phyloP scores from a whole-genome alignment of 345 rosid species.

The Pugionium dolabratum region DNA sequence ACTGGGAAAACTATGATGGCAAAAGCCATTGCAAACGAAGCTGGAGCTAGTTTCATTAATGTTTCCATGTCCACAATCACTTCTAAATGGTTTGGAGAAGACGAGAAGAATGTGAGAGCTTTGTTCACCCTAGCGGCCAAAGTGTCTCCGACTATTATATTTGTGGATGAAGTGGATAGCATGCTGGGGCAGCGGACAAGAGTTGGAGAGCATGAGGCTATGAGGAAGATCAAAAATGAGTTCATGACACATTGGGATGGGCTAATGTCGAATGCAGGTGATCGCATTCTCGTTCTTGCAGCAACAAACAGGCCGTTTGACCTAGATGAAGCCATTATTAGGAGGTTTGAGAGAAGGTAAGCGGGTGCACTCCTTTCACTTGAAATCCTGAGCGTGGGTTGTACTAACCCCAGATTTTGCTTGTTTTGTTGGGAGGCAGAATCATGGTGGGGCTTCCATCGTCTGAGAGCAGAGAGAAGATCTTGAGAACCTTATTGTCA shows the following conservation, averaged over 20 bases:
- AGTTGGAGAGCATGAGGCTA: neutral
- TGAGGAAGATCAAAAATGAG: too few relatives aligned
- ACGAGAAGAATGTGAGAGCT: too few relatives aligned
- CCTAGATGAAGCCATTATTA: slow-evolving; percentile 98
- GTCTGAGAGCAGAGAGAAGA: slow-evolving; percentile 75
- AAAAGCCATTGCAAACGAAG: too few relatives aligned
- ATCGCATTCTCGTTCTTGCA: slow-evolving; percentile 93
- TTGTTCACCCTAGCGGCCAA: too few relatives aligned
- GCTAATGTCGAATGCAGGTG: slow-evolving; percentile 72
- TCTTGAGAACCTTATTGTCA: slow-evolving; percentile 78
- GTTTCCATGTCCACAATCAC: too few relatives aligned
- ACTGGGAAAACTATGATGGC: too few relatives aligned
- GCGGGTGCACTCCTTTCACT: neutral
- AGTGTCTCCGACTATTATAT: too few relatives aligned
- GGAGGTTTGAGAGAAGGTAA: slow-evolving; percentile 95
- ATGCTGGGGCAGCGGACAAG: slow-evolving; percentile 99
- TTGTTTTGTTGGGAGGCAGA: slow-evolving; percentile 49
- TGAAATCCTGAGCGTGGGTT: slow-evolving; percentile 2
- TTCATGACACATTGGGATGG: slow-evolving; percentile 97
- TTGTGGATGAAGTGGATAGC: slow-evolving; percentile 63
- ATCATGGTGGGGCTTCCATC: slow-evolving; percentile 97
- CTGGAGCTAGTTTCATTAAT: too few relatives aligned
- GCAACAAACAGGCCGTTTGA: slow-evolving; percentile 99
- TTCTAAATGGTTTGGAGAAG: too few relatives aligned
- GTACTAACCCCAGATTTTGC: slow-evolving; percentile 15